Evolutionary conservation across 352 stramenopile genomes (phyloP), one percentile per base, ranked within the genome.

Genomic region (Pythium oligandrum): DNA sequence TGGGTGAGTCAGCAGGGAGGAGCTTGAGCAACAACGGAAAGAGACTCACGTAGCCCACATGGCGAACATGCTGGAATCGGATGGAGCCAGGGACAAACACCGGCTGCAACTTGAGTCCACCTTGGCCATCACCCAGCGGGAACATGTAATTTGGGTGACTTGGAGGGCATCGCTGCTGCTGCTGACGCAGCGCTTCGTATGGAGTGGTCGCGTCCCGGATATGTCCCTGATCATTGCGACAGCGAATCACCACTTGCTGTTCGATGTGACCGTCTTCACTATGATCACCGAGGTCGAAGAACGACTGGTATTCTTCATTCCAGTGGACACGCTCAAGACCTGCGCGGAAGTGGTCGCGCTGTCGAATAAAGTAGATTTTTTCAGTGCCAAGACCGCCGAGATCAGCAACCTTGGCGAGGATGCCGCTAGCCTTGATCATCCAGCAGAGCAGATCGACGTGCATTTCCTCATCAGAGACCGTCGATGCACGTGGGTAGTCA

Each of bases 381-480:
- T 55, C 10, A 2, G 9, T 11, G 6, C 45, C 42, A 30, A 36
- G 35, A 12, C 52, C 66, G n/a, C 79, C 67, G 31, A 78, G 68
- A 3, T 36, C n/a, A 11, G 74, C 73, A 2, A 90, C 45, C 32
- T 68, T 69, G 1, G 64, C 56, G 57, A 93, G 73, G 10, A 90
- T 57, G 12, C 79, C 60, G 44, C 74, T 90, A 26, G 68, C 68
- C 36, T 79, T 80, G 37, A 93, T 81, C 70, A 97, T 90, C 93
- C 93, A 98, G 39, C 78, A 83, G 0, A 96, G 53, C 50, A 97
- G 44, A 54, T 98, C 93, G 30, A 97, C 81, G 51, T 98, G 90
- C 62, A 84, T 86, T 56, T 98, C 90, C 34, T 83, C 64, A 6
- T 83, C 52, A 32, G 70, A 83, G 3, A 85, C 77, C 44, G 65